These are phyloP conservation scores for Eimeria mitis DNA, from an alignment of 169 alveolate genomes.

Conservation along the genomic window DNA sequence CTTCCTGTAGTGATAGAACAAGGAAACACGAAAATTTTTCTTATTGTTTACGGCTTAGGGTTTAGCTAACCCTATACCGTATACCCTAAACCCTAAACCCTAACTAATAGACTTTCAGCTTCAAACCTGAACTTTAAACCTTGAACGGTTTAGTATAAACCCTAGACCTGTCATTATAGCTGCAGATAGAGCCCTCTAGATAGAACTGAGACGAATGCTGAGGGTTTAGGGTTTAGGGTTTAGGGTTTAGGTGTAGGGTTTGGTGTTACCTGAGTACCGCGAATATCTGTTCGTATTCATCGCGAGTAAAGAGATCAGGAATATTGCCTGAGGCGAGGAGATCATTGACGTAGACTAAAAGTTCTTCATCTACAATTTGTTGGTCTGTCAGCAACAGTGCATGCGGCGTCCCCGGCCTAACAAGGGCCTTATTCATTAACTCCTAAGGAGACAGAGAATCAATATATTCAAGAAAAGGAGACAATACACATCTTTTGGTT, in stretches of 20 bases:
- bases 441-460: conserved; percentile 85
- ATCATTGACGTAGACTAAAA: conserved; percentile 96
- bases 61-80: no score
- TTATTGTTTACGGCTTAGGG: no score
- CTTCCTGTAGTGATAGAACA: conserved; percentile 72
- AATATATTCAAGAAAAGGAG: neutral
- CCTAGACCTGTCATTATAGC: no score
- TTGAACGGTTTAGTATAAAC: no score
- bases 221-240: neutral
- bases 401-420: conserved; percentile 94
- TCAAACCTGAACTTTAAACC: no score
- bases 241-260: neutral
- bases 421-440: conserved; percentile 96
- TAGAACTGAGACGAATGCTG: neutral
- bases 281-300: conserved; percentile 94
- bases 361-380: conserved; percentile 96
- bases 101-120: no score
- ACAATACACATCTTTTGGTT: neutral
- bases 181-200: no score
- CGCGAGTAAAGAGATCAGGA: conserved; percentile 96
- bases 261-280: conserved; percentile 91
- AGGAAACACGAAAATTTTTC: neutral
- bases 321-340: conserved; percentile 97
- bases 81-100: no score
- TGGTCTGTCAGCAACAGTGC: conserved; percentile 97